These are phyloP conservation scores for Purpureocillium takamizusanense DNA, from an alignment of 2,329 filamentous ascomycete genomes.

Conservation along the genomic window DNA sequence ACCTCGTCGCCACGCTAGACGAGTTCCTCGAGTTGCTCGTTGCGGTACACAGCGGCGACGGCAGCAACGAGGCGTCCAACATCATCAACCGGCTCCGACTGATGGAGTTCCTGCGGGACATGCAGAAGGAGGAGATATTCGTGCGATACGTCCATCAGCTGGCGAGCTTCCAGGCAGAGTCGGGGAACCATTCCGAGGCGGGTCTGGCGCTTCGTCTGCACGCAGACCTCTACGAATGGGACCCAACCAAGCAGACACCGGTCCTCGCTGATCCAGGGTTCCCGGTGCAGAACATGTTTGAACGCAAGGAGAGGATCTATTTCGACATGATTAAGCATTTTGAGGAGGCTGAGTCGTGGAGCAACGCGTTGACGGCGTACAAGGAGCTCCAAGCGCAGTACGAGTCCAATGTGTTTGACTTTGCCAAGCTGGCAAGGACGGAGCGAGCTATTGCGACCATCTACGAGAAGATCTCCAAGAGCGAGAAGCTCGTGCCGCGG, in stretches of 20 bases:
- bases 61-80: conserved; percentile 63
- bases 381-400: conserved; percentile 89
- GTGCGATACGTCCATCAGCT: conserved; percentile 93
- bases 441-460: conserved; percentile 88
- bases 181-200: conserved; percentile 76
- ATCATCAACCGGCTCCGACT: conserved; percentile 82
- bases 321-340: conserved; percentile 93
- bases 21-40: conserved; percentile 86
- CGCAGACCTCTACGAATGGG: conserved; percentile 89
- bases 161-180: conserved; percentile 64
- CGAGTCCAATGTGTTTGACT: conserved; percentile 82
- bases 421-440: conserved; percentile 79
- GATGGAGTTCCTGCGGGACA: conserved; percentile 94
- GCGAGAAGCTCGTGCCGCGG: conserved; percentile 66
- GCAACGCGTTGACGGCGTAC: conserved; percentile 78
- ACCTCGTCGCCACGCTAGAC: conserved; percentile 76
- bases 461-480: conserved; percentile 79
- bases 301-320: conserved; percentile 85
- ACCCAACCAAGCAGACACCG: conserved; percentile 57
- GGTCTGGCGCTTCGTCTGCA: conserved; percentile 84
- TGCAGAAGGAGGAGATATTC: conserved; percentile 96
- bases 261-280: conserved; percentile 67
- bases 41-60: conserved; percentile 73
- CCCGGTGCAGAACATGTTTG: conserved; percentile 77
- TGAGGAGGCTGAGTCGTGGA: conserved; percentile 91